Conservation (phyloP, 2,329 filamentous ascomycete genomes). For the Escovopsis sp. region DNA sequence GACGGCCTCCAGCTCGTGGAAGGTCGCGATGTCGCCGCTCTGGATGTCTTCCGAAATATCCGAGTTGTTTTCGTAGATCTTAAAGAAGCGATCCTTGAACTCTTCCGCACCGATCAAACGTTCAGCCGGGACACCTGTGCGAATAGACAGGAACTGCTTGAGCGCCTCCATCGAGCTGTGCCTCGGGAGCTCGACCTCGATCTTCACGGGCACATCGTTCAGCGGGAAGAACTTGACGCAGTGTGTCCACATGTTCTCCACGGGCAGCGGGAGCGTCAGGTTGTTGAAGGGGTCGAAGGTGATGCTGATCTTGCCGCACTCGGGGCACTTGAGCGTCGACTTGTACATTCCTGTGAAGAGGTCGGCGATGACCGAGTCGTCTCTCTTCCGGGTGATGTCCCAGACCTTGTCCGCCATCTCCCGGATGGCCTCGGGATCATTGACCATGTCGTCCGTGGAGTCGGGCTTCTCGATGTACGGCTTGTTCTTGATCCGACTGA, state of each 20-base stretch:
- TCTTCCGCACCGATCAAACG: slow-evolving; percentile 70
- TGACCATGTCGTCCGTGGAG: slow-evolving; percentile 90
- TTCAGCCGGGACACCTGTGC: slow-evolving; percentile 47
- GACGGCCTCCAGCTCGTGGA: slow-evolving; percentile 58
- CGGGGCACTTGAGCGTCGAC: slow-evolving; percentile 84
- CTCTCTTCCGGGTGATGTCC: slow-evolving; percentile 80
- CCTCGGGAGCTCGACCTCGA: slow-evolving; percentile 70
- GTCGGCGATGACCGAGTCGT: slow-evolving; percentile 90
- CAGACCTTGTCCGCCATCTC: slow-evolving; percentile 80
- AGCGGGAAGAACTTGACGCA: slow-evolving; percentile 65
- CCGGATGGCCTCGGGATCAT: slow-evolving; percentile 63
- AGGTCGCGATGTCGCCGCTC: slow-evolving; percentile 49
- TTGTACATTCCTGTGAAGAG: slow-evolving; percentile 98
- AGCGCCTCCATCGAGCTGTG: slow-evolving; percentile 52
- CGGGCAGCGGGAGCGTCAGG: slow-evolving; percentile 75
- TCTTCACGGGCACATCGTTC: slow-evolving; percentile 50
- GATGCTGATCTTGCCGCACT: slow-evolving; percentile 89
- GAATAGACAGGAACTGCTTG: slow-evolving; percentile 55
- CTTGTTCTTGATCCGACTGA: slow-evolving; percentile 88
- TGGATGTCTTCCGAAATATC: slow-evolving; percentile 59
- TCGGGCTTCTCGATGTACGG: slow-evolving; percentile 96
- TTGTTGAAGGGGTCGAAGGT: slow-evolving; percentile 98
- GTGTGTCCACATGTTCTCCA: slow-evolving; percentile 68
- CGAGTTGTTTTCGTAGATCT: slow-evolving; percentile 56
- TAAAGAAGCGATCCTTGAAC: slow-evolving; percentile 74